phyloP scores from a whole-genome alignment of 2,329 filamentous ascomycete genomes.

The Colletotrichum trifolii region DNA sequence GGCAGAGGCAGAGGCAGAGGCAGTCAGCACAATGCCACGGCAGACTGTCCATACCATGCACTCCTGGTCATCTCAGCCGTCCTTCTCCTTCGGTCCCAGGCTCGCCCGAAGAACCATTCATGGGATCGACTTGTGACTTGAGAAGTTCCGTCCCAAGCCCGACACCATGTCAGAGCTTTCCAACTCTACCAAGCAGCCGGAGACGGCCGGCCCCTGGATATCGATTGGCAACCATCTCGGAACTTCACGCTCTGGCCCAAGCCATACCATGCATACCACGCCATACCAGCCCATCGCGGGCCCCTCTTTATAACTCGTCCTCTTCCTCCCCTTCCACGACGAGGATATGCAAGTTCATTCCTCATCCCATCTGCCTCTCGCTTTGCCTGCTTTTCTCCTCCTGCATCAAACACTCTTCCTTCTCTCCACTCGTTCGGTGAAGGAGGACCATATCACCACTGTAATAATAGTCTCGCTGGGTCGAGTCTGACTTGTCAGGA shows the following conservation, averaged over 20 bases:
- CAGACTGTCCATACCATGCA: too few relatives aligned
- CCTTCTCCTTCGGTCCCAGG: slow-evolving; percentile 1
- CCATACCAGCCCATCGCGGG: slow-evolving; percentile 5
- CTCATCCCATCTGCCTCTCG: slow-evolving; percentile 9
- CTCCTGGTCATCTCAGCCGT: slow-evolving; percentile 23
- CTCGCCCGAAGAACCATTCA: slow-evolving; percentile 17
- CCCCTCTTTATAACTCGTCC: slow-evolving; percentile 23
- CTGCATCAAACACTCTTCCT: slow-evolving; percentile 13
- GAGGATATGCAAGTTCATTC: background rate
- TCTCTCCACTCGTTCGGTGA: slow-evolving; percentile 26
- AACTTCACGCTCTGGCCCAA: slow-evolving; percentile 14
- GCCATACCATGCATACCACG: too few relatives aligned
- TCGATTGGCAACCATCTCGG: background rate
- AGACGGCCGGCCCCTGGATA: slow-evolving; percentile 4
- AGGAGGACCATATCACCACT: slow-evolving; percentile 17
- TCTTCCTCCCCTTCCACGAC: slow-evolving; percentile 1
- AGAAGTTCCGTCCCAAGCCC: background rate
- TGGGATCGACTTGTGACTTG: slow-evolving; percentile 10
- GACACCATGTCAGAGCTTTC: slow-evolving; percentile 28
- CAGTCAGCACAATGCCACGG: slow-evolving; percentile 25
- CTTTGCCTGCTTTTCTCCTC: background rate
- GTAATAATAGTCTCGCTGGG: slow-evolving; percentile 4
- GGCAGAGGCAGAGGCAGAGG: background rate
- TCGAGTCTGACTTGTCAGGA: slow-evolving; percentile 12
- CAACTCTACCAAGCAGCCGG: slow-evolving; percentile 29